Conservation (phyloP, 2,329 filamentous ascomycete genomes). For the Nigrograna mackinnonii region DNA sequence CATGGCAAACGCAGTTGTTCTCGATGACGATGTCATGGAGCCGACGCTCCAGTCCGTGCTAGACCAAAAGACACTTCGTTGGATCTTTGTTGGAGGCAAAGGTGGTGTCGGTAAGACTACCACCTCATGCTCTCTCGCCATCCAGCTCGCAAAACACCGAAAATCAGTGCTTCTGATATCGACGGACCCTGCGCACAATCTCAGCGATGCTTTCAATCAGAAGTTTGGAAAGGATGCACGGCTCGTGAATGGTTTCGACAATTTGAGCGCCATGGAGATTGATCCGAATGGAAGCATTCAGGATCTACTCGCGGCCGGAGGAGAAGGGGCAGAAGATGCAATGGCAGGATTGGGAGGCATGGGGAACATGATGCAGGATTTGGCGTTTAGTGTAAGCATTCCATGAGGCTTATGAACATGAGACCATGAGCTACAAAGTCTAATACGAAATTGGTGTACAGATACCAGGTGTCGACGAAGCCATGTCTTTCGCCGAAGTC, state of each 20-base stretch:
- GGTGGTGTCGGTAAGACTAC: slow-evolving; percentile 99
- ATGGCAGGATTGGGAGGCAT: slow-evolving; percentile 70
- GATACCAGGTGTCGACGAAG: slow-evolving; percentile 98
- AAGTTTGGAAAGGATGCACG: slow-evolving; percentile 99
- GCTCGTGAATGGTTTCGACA: slow-evolving; percentile 87
- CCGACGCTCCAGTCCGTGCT: slow-evolving; percentile 92
- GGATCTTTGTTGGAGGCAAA: slow-evolving; percentile 99
- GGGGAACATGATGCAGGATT: slow-evolving; percentile 97
- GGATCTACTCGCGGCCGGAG: slow-evolving; percentile 81
- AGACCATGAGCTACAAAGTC: neutral
- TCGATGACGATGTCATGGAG: slow-evolving; percentile 75
- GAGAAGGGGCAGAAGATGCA: slow-evolving; percentile 71
- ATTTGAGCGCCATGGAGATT: slow-evolving; percentile 98
- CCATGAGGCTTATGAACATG: neutral
- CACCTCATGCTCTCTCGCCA: slow-evolving; percentile 97
- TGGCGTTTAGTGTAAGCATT: slow-evolving; percentile 82
- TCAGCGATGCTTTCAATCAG: slow-evolving; percentile 96
- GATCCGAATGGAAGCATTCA: slow-evolving; percentile 98
- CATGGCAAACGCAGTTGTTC: slow-evolving; percentile 42
- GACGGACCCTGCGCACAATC: slow-evolving; percentile 96
- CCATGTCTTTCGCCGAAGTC: slow-evolving; percentile 99
- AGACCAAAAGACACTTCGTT: slow-evolving; percentile 91
- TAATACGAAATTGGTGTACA: slow-evolving; percentile 37
- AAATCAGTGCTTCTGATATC: slow-evolving; percentile 97
- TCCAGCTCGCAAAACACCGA: slow-evolving; percentile 93